A percentile compares a stretch with the other conserved stretches of the same genome.
Conservation (phyloP, 2,329 filamentous ascomycete genomes). For the Nigrospora osmanthi region DNA sequence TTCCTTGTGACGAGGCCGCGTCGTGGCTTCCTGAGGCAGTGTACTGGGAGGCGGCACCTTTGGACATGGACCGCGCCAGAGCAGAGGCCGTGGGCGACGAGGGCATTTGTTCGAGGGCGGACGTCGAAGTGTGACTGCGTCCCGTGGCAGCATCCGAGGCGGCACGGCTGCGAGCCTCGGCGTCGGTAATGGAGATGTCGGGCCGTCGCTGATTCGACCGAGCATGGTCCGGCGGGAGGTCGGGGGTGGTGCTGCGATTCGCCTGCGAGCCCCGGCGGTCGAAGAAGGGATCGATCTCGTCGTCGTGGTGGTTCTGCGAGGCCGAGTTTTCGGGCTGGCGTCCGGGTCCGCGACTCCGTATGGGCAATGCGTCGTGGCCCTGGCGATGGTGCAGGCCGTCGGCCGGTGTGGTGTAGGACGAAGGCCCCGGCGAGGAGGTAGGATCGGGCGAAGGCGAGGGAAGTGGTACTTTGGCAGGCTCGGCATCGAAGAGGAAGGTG, state of each 20-base stretch:
- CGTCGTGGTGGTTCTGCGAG: neutral
- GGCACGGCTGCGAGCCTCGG: constrained; percentile 2
- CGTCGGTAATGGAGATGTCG: constrained; percentile 3
- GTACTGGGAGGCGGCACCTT: constrained; percentile 35
- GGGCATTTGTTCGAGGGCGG: constrained; percentile 42
- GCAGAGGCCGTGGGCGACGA: constrained; percentile 51
- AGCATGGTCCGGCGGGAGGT: constrained; percentile 1
- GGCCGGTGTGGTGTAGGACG: no score
- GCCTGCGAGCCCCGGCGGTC: neutral
- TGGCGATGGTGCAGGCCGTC: neutral
- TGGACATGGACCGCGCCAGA: constrained; percentile 28
- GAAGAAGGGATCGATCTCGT: neutral
- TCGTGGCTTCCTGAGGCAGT: constrained; percentile 33
- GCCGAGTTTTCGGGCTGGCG: neutral
- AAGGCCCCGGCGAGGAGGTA: neutral
- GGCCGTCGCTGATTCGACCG: neutral
- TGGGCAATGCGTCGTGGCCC: neutral
- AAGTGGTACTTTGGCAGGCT: constrained; percentile 21
- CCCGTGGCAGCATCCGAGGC: constrained; percentile 5
- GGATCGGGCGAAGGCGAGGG: constrained; percentile 4
- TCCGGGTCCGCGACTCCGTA: neutral
- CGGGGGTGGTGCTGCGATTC: constrained; percentile 3
- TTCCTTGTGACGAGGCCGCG: neutral
- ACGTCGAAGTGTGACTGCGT: constrained; percentile 17
- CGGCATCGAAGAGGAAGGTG: constrained; percentile 49